Evolutionary conservation across 805 yeast genomes (phyloP).

Genomic region (Sungouiella blattae): DNA sequence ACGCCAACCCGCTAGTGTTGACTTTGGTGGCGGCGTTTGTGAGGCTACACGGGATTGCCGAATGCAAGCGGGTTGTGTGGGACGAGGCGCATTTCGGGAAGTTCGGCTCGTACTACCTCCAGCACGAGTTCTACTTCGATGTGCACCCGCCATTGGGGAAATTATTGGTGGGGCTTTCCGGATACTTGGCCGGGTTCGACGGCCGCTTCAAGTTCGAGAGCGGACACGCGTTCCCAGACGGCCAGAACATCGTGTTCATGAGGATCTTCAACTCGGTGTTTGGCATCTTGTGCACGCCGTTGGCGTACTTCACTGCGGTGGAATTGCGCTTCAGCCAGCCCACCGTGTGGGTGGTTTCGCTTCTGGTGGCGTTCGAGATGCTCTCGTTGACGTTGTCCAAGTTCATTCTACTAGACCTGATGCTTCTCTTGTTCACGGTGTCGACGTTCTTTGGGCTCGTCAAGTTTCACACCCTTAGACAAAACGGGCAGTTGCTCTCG

Average conservation of each 20-base stretch:
- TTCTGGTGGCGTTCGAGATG: slow-evolving; percentile 65
- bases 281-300: slow-evolving; percentile 62
- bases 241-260: slow-evolving; percentile 60
- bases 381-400: slow-evolving; percentile 68
- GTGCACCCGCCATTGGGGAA: slow-evolving; percentile 98
- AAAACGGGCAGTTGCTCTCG: slow-evolving; percentile 33
- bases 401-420: slow-evolving; percentile 73
- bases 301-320: slow-evolving; percentile 51
- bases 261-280: slow-evolving; percentile 69
- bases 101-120: slow-evolving; percentile 87
- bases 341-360: slow-evolving; percentile 57
- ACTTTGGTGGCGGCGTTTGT: slow-evolving; percentile 24
- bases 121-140: slow-evolving; percentile 88
- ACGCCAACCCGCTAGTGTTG: slow-evolving; percentile 9
- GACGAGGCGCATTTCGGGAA: slow-evolving; percentile 98
- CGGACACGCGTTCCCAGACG: slow-evolving; percentile 62
- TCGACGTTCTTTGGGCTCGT: slow-evolving; percentile 32
- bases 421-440: slow-evolving; percentile 72
- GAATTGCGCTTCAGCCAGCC: slow-evolving; percentile 23
- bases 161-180: slow-evolving; percentile 85
- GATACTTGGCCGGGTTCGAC: slow-evolving; percentile 81
- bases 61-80: slow-evolving; percentile 79
- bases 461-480: slow-evolving; percentile 48
- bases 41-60: slow-evolving; percentile 57
- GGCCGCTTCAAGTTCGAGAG: slow-evolving; percentile 73